Base-by-base conservation (phyloP, 306 rosid genomes). In the Quillaja saponaria region DNA sequence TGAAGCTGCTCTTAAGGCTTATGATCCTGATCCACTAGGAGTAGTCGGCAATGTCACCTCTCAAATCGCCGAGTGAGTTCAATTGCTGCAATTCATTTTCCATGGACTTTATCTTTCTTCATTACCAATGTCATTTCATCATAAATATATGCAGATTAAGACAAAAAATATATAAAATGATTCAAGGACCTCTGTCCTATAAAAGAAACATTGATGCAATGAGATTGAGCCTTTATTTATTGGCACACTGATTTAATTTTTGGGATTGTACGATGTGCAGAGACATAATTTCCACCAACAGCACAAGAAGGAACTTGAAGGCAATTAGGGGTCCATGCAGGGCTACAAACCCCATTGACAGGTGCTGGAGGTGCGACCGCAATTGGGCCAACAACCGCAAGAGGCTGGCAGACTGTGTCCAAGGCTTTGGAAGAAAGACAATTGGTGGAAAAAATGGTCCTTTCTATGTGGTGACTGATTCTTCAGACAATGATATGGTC, bases 291-390 rank as follows among this genome's bases (percentile, higher is more conserved):
- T 54, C 61, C 34, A 38, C 10, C 4, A 81, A 74, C 49, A 50
- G 12, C 16, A 76, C 85, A 5, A 58, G 84, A 58, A 78, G 81
- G 51, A 14, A 40, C 44, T 48, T 78, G 55, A 70, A 20, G 57
- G 53, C 6, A 25, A 10, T 42, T 12, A 38, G 0, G 0, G 84
- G 84, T 3, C 64, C 75, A 20, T 82, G 82, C 72, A 4, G 0
- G 35, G 68, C 80, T 19, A 76, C 81, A 50, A 82, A 82, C 55
- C 84, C 87, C 49, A 79, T 82, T 1, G 87, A 82, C 47, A 47
- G 66, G 5, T 82, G 87, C 65, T 82, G 87, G 84, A 71, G 84
- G 62, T 82, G 84, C 6, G 68, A 79, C 50, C 58, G 61, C 6
- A 49, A 82, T 3, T 82, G 84, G 87, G 76, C 72, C 9, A 3